phyloP scores from a whole-genome alignment of 371 early-diverging fungal genomes.

The Apophysomyces elegans region DNA sequence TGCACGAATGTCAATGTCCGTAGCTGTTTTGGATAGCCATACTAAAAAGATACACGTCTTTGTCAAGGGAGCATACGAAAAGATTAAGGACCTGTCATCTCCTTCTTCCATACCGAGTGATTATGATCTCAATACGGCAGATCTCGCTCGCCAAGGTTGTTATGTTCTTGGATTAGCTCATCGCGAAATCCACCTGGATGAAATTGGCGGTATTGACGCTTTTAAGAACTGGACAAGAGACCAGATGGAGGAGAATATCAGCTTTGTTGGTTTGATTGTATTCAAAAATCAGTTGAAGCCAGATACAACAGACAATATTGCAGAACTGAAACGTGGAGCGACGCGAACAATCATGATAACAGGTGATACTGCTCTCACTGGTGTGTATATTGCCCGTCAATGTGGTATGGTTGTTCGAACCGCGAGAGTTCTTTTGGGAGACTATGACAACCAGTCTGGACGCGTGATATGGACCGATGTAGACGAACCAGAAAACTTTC shows the following conservation, averaged over 20 bases:
- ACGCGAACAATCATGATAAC: slow-evolving; percentile 85
- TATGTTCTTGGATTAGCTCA: slow-evolving; percentile 74
- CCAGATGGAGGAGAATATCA: slow-evolving; percentile 60
- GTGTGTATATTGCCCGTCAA: slow-evolving; percentile 75
- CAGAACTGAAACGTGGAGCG: slow-evolving; percentile 67
- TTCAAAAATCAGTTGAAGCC: slow-evolving; percentile 85
- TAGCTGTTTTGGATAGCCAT: slow-evolving; percentile 56
- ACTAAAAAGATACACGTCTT: slow-evolving; percentile 58
- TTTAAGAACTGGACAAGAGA: slow-evolving; percentile 48
- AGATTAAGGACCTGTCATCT: slow-evolving; percentile 52
- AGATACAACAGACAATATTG: slow-evolving; percentile 68
- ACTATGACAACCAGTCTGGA: slow-evolving; percentile 26
- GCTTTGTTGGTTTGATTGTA: slow-evolving; percentile 69
- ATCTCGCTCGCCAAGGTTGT: slow-evolving; percentile 67
- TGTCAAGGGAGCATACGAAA: slow-evolving; percentile 79
- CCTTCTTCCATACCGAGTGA: slow-evolving; percentile 56
- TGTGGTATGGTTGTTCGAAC: slow-evolving; percentile 61
- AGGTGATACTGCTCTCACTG: slow-evolving; percentile 87
- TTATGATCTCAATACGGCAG: slow-evolving; percentile 49
- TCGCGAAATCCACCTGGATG: slow-evolving; percentile 39
- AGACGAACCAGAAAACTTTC: slow-evolving; percentile 31
- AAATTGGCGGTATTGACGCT: slow-evolving; percentile 29
- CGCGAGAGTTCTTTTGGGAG: slow-evolving; percentile 43
- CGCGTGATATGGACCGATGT: slow-evolving; percentile 49
- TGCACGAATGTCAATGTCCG: slow-evolving; percentile 78